Evolutionary conservation across 2,329 filamentous ascomycete genomes (phyloP).

Genomic region (Aspergillus bombycis): DNA sequence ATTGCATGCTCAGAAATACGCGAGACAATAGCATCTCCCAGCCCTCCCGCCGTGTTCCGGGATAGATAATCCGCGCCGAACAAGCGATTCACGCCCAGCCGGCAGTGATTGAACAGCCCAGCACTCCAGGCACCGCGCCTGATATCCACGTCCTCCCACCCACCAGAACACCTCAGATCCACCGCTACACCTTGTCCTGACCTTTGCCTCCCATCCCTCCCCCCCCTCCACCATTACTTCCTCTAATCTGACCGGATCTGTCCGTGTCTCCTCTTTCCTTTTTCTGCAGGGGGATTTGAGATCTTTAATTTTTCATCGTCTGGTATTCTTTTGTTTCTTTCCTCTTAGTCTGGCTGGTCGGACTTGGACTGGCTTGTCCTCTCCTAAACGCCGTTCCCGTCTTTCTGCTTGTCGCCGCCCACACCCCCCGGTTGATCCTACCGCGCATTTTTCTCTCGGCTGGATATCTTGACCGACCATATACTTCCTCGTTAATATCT

Average conservation of each 20-base stretch:
- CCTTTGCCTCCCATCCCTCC: constrained; percentile 18
- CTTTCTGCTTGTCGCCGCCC: constrained; percentile 25
- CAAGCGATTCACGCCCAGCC: constrained; percentile 41
- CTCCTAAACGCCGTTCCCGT: constrained; percentile 26
- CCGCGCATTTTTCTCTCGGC: constrained; percentile 23
- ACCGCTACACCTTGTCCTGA: constrained; percentile 28
- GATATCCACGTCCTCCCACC: constrained; percentile 28
- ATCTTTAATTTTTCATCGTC: not conserved
- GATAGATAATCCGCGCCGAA: constrained; percentile 40
- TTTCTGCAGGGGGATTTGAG: constrained; percentile 17
- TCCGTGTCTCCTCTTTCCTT: constrained; percentile 19
- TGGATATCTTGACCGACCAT: constrained; percentile 17
- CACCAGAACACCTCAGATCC: constrained; percentile 32
- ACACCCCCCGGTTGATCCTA: constrained; percentile 20
- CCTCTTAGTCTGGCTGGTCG: constrained; percentile 3
- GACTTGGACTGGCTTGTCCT: constrained; percentile 14
- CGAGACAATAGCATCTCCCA: constrained; percentile 36
- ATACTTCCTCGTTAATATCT: constrained; percentile 14
- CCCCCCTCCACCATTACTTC: constrained; percentile 7
- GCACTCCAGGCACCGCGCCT: constrained; percentile 30
- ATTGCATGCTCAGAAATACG: constrained; percentile 42
- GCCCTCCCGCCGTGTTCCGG: constrained; percentile 33
- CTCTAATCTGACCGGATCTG: constrained; percentile 19
- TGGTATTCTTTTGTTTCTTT: constrained; percentile 11
- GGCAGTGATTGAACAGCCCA: constrained; percentile 22